phyloP scores from a whole-genome alignment of 176 grass and related monocot genomes.

The Cenchrus fungigraminus region DNA sequence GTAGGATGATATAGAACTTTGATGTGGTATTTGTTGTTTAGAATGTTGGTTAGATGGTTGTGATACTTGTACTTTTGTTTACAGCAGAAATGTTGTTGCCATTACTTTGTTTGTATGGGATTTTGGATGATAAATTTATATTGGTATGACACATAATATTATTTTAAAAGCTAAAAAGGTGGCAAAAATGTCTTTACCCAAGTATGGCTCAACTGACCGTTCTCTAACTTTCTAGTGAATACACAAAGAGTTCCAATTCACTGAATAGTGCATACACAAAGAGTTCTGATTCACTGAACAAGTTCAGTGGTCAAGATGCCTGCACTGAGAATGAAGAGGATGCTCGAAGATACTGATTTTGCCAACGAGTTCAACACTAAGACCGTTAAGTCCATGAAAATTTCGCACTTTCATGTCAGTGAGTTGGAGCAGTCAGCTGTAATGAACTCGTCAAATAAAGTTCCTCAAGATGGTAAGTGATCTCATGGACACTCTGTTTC shows the following conservation, averaged over 20 bases:
- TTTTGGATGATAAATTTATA: background rate
- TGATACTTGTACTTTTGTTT: background rate
- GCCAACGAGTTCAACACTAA: conserved; percentile 42
- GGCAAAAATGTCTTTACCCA: conserved; percentile 1
- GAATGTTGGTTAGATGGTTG: conserved; percentile 4
- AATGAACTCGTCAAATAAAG: conserved; percentile 42
- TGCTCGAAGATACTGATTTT: conserved; percentile 41
- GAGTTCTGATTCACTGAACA: conserved; percentile 6
- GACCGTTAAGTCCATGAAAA: conserved; percentile 44
- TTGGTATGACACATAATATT: background rate
- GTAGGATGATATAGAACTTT: background rate
- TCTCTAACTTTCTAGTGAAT: conserved; percentile 34
- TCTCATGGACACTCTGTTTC: background rate
- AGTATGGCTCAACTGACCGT: background rate
- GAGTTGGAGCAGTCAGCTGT: conserved; percentile 44
- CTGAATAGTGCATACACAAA: conserved; percentile 21
- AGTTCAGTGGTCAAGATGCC: conserved; percentile 59
- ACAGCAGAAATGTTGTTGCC: background rate
- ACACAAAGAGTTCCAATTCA: background rate
- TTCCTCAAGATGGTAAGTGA: conserved; percentile 56
- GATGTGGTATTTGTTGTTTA: background rate
- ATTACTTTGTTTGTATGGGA: background rate
- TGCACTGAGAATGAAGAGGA: conserved; percentile 73
- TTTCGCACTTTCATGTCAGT: conserved; percentile 39
- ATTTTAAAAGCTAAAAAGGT: background rate